Conservation (phyloP, 2,329 filamentous ascomycete genomes). For the Aspergillus hortae region DNA sequence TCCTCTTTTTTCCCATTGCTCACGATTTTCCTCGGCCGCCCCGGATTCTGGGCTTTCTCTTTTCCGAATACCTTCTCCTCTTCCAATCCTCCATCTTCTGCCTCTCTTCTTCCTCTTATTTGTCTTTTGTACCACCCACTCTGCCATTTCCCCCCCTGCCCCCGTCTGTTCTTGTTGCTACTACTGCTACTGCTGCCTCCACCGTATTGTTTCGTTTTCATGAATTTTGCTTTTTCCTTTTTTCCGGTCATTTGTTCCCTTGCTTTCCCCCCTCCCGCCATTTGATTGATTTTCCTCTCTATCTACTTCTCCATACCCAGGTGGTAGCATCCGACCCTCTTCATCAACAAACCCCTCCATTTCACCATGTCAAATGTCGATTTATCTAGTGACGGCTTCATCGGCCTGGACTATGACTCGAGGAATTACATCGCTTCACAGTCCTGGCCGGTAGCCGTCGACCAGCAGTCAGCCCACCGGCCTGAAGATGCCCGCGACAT, state of each 20-base stretch:
- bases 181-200: conserved; percentile 4
- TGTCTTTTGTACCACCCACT: conserved; percentile 18
- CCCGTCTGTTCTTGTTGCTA: conserved; percentile 2
- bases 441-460: conserved; percentile 43
- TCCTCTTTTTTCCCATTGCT: conserved; percentile 19
- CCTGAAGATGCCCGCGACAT: conserved; percentile 38
- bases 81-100: conserved; percentile 2
- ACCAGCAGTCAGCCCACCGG: conserved; percentile 37
- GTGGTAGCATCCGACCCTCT: conserved; percentile 9
- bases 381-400: conserved; percentile 43
- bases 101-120: conserved; percentile 9
- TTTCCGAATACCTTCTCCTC: conserved; percentile 14
- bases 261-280: neutral
- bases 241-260: neutral
- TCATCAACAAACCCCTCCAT: conserved; percentile 4
- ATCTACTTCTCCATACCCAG: conserved; percentile 15
- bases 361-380: conserved; percentile 43
- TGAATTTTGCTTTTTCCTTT: conserved; percentile 6
- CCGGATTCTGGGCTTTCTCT: conserved; percentile 29
- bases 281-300: conserved; percentile 4
- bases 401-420: conserved; percentile 47
- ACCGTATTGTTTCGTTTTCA: conserved; percentile 3
- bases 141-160: no score
- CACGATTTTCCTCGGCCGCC: conserved; percentile 16
- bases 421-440: conserved; percentile 43